Base-by-base conservation (phyloP, 345 rosid species). In the Lumnitzera littorea region DNA sequence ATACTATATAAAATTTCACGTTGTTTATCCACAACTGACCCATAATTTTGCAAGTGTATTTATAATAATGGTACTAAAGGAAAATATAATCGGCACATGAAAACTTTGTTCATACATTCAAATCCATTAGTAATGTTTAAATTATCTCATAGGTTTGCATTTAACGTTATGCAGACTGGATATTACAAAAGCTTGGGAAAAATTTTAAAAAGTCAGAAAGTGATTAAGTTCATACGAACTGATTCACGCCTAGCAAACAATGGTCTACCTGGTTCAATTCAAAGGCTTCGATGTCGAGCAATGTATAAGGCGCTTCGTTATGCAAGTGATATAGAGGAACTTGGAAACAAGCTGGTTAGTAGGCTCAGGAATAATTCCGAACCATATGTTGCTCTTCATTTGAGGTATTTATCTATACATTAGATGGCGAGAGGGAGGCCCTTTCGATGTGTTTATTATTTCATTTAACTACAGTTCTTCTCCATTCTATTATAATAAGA, bases 201-300 rank as follows among this genome's bases (percentile, higher is more conserved):
- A 14, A 50, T 77, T 56, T 62, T 90, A 24, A 76, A 75, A 71
- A 56, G 73, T 50, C 74, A 76, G 57, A 80, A 74, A 57, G 84
- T 87, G 65, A 68, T 87, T 48, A 75, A 80, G 15, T 87, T 85
- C 64, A 78, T 84, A 0, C 86, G 71, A 54, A 69, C 84, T 1
- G 85, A 83, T 68, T 76, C 94, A 7, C 87, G 94, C 12, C 71
- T 91, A 1, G 86, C 84, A 6, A 85, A 82, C 61, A 88, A 84
- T 56, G 91, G 81, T 23, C 70, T 81, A 2, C 58, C 80, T 2
- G 62, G 76, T 48, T 56, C 84, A 0, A 81, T 88, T 62, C 97
- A 91, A 66, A 62, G 76, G 58, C 89, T 86, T 1, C 78, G 96
- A 0, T 91, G 96, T 36, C 84, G 84, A 0, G 83, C 96, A 10